These are phyloP conservation scores for Tetraselmis chui DNA, from an alignment of 139 green algal genomes.

Conservation along the genomic window DNA sequence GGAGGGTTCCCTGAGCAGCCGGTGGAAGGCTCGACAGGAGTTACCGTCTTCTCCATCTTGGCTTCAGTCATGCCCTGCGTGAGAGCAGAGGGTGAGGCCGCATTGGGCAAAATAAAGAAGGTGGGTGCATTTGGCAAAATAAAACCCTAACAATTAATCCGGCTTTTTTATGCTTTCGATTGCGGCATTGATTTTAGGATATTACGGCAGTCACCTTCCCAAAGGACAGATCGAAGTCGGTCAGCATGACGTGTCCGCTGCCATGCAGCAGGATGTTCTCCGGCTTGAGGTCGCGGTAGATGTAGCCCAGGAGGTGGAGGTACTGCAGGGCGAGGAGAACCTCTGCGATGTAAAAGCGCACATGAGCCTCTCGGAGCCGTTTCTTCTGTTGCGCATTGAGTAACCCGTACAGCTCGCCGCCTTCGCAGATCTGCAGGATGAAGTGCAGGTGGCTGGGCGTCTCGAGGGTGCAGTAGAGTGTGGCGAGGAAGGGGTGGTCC, in stretches of 20 bases:
- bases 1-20: no score
- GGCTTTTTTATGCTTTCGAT: neutral
- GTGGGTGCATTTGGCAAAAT: no score
- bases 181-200: slow-evolving; percentile 19
- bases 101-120: no score
- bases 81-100: no score
- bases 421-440: slow-evolving; percentile 62
- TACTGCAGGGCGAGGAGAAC: slow-evolving; percentile 96
- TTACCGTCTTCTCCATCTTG: no score
- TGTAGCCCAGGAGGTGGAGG: slow-evolving; percentile 89
- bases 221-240: slow-evolving; percentile 95
- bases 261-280: slow-evolving; percentile 85
- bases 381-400: slow-evolving; percentile 61
- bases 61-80: no score
- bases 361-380: slow-evolving; percentile 64
- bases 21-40: no score
- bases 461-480: slow-evolving; percentile 87
- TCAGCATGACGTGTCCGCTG: slow-evolving; percentile 88
- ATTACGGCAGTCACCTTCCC: slow-evolving; percentile 48
- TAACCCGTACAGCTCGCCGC: slow-evolving; percentile 72
- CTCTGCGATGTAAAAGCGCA: slow-evolving; percentile 87
- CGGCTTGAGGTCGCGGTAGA: slow-evolving; percentile 97
- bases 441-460: slow-evolving; percentile 87
- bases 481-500: slow-evolving; percentile 96
- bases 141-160: no score